A percentile compares a stretch with the other conserved stretches of the same genome.
phyloP scores from a whole-genome alignment of 148 eudicot genomes.

The Pouteria glomerata region DNA sequence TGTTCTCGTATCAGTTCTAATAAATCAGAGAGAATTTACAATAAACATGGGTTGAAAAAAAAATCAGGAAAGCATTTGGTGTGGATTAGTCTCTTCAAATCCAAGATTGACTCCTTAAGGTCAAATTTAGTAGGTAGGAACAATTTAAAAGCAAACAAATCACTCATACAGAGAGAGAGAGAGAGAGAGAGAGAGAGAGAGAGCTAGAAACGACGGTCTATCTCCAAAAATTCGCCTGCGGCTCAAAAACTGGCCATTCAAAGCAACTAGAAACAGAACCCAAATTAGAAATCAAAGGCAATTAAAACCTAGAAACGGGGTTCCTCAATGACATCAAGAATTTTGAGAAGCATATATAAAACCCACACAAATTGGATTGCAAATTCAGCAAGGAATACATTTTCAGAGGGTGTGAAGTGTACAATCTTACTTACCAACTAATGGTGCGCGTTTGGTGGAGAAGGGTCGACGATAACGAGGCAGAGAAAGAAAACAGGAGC shows the following conservation, averaged over 20 bases:
- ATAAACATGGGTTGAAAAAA: background rate
- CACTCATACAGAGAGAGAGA: background rate
- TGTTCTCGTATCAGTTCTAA: background rate
- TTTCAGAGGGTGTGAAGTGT: background rate
- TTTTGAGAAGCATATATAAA: background rate
- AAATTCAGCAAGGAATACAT: background rate
- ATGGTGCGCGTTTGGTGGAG: conserved; percentile 15
- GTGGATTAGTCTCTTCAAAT: background rate
- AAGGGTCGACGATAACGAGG: conserved; percentile 14
- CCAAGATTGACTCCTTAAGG: background rate
- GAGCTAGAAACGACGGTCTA: background rate
- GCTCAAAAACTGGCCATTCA: background rate
- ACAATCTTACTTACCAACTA: conserved; percentile 21
- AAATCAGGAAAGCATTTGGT: background rate
- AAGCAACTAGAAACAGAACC: background rate
- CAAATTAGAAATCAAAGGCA: background rate
- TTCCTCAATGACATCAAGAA: background rate
- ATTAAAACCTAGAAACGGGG: background rate
- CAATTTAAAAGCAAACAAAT: background rate
- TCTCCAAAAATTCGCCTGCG: background rate
- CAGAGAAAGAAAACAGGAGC: conserved; percentile 21
- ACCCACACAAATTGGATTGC: background rate
- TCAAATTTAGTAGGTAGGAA: background rate
- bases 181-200: background rate
- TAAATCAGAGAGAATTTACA: background rate